Evolutionary conservation across 2,329 filamentous ascomycete species (phyloP).

Genomic region (Epichloe gansuensis): DNA sequence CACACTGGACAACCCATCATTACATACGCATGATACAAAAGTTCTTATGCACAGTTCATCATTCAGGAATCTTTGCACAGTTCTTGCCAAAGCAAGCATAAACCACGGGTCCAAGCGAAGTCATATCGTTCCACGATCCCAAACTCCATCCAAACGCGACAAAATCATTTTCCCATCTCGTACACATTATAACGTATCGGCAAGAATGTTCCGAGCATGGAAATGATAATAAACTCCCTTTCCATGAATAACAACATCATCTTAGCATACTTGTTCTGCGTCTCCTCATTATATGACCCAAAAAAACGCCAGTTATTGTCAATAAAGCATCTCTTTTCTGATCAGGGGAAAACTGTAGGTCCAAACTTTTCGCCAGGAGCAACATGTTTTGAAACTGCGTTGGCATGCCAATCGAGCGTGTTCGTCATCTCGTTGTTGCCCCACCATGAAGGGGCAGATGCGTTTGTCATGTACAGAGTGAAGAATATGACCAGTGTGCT

Average conservation of each 20-base stretch:
- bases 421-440: slow-evolving; percentile 37
- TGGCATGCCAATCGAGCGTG: slow-evolving; percentile 32
- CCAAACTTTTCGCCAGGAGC: slow-evolving; percentile 37
- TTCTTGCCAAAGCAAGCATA: background rate
- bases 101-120: background rate
- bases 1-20: too few species aligned
- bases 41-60: slow-evolving; percentile 1
- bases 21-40: too few species aligned
- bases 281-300: slow-evolving; percentile 2
- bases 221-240: background rate
- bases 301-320: slow-evolving; percentile 1
- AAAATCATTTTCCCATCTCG: background rate
- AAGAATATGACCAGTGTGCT: slow-evolving; percentile 59
- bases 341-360: slow-evolving; percentile 20
- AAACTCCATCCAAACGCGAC: slow-evolving; percentile 7
- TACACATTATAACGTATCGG: background rate
- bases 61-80: slow-evolving; percentile 7
- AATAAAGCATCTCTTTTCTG: background rate
- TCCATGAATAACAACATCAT: background rate
- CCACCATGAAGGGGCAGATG: slow-evolving; percentile 47
- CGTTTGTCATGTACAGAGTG: slow-evolving; percentile 47
- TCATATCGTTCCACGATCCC: slow-evolving; percentile 1
- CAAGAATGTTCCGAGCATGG: background rate
- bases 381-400: slow-evolving; percentile 30
- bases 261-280: background rate